phyloP scores from a whole-genome alignment of 495 filamentous ascomycete genomes.

The Tuber borchii region DNA sequence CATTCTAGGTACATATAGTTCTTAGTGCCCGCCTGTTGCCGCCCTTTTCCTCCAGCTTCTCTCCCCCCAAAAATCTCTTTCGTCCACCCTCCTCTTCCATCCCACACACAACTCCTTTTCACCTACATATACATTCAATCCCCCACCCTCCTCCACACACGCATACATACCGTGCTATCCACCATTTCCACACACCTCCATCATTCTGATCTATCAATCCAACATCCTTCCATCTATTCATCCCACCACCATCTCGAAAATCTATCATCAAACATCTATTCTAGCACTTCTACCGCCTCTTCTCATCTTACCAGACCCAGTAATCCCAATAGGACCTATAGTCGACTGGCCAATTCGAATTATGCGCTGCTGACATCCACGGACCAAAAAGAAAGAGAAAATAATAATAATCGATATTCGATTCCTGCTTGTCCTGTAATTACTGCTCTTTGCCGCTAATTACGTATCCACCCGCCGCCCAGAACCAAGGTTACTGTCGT shows the following conservation, averaged over 20 bases:
- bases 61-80: constrained; percentile 21
- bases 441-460: constrained; percentile 22
- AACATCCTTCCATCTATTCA: background rate
- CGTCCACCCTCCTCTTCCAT: constrained; percentile 17
- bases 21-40: constrained; percentile 33
- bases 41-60: constrained; percentile 35
- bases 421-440: constrained; percentile 23
- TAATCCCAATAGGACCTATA: constrained; percentile 13
- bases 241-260: constrained; percentile 1
- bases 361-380: constrained; percentile 30
- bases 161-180: background rate
- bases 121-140: constrained; percentile 19
- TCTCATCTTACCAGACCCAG: background rate
- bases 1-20: constrained; percentile 35
- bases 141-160: constrained; percentile 10
- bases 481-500: constrained; percentile 28
- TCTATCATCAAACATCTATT: background rate
- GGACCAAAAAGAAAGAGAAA: background rate
- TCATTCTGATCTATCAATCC: constrained; percentile 15
- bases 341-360: constrained; percentile 30
- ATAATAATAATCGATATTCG: constrained; percentile 29
- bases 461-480: constrained; percentile 22
- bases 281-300: background rate
- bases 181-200: constrained; percentile 4
- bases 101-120: constrained; percentile 18